phyloP scores from a whole-genome alignment of 2,329 filamentous ascomycete species.

The Juglanconis oblonga region DNA sequence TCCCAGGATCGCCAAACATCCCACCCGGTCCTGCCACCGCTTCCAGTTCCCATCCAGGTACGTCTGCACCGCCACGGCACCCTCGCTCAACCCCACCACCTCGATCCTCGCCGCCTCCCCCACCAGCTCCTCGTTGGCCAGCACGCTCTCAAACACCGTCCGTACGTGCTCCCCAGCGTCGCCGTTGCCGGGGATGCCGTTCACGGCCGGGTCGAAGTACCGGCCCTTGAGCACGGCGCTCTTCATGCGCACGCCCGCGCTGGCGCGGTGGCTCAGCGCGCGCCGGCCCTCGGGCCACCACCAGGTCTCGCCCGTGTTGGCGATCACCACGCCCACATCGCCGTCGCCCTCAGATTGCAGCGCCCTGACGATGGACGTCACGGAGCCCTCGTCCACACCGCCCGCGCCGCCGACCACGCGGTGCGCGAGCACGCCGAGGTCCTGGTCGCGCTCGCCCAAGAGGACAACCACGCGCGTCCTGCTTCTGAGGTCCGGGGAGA shows the following conservation, averaged over 20 bases:
- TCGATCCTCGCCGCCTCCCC: conserved; percentile 56
- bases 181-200: conserved; percentile 61
- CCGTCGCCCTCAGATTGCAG: conserved; percentile 36
- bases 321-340: conserved; percentile 61
- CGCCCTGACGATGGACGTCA: conserved; percentile 58
- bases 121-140: conserved; percentile 44
- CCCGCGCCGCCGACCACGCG: conserved; percentile 61
- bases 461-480: conserved; percentile 68
- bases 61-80: conserved; percentile 53
- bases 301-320: conserved; percentile 73
- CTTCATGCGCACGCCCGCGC: conserved; percentile 57
- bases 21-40: conserved; percentile 40
- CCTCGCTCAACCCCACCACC: conserved; percentile 68
- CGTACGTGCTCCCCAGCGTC: conserved; percentile 58
- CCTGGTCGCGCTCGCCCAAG: conserved; percentile 68
- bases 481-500: conserved; percentile 47
- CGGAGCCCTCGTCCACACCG: conserved; percentile 68
- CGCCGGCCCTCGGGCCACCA: conserved; percentile 68
- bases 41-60: conserved; percentile 58
- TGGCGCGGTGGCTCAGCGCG: conserved; percentile 57
- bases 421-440: conserved; percentile 73
- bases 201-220: conserved; percentile 50
- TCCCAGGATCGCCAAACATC: conserved; percentile 49
- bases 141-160: conserved; percentile 63
- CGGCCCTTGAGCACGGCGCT: conserved; percentile 59